Base-by-base conservation (phyloP, 1,139 yeast species). In the Yamadazyma conglobata region DNA sequence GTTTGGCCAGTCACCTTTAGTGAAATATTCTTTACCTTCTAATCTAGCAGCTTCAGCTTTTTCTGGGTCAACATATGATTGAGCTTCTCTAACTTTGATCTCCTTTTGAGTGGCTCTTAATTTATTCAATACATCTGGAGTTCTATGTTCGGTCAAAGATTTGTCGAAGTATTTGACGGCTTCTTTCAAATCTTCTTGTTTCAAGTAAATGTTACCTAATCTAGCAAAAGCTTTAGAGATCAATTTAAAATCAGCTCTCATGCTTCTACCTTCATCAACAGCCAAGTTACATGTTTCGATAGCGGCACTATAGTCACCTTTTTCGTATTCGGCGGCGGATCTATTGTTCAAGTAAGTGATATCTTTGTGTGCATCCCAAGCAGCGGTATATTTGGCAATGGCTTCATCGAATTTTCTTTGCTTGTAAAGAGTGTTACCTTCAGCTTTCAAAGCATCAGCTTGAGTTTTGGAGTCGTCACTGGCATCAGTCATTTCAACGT, bases 311-410 rank as follows among this genome's bases (percentile, higher is more conserved):
- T 76, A 86, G 50, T 88, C 96, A 37, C 94, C 96, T 60, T 89
- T 88, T 63, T 93, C 99, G 50, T 64, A 91, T 60, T 91, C 96
- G 17, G 98, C 98, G 33, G 99, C 98, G 21, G 98, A 93, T 52
- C 94, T 79, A 70, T 93, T 93, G 68, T 91, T 93, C 55, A 93
- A 71, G 58, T 84, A 93, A 2, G 98, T 91, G 50, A 91, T 86
- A 53, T 93, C 98, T 52, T 80, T 73, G 62, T 70, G 64, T 19
- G 79, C 58, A 26, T 80, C 83, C 86, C 91, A 93, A 2, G 99
- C 99, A 51, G 79, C 73, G 52, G 84, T 70, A 64, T 93, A 93
- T 41, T 77, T 70, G 35, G 68, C 84, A 54, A 93, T 89, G 24
- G 99, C 98, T 50, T 83, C 95, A 52, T 87, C 96, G 46, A 93